Base-by-base conservation (phyloP, 2,329 filamentous ascomycete species). In the Beauveria scarabaeidicola region DNA sequence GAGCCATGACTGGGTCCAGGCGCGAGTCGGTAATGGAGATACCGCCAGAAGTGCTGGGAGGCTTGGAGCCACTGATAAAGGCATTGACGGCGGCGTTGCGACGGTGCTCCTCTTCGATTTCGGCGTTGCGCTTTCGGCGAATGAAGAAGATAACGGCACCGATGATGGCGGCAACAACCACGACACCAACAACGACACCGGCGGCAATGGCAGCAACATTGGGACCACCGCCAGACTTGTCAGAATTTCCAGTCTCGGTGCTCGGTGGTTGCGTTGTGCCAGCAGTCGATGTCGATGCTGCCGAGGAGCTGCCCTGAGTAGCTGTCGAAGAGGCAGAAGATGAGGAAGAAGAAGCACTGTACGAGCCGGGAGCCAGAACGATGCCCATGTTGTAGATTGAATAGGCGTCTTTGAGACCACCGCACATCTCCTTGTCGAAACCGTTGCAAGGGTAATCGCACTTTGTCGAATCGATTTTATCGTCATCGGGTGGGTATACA, bases 171-270 rank as follows among this genome's bases (percentile, higher is more conserved):
- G 78, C 82, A 5, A 91, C 68, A 1, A 76, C 89, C 2, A 96
- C 77, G 2, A 96, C 84, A 61, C 90, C 91, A 9, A 94, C 89
- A 2, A 97, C 92, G 1, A 91, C 89, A 62, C 93, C 93, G 10
- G 87, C 93, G 19, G 89, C 91, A 65, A 97, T 92, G 52, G 88
- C 91, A 43, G 85, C 89, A n/a, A 85, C 89, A 69, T 87, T 92
- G n/a, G 86, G 77, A 9, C 78, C 75, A 56, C 61, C 56, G 9
- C 62, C 27, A 2, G 57, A 38, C 36, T 59, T 59, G 9, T 59
- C 40, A 4, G 61, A 57, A 2, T 44, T 48, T 3, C n/a, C 6
- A 29, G 60, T 36, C 17, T 41, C n/a, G 3, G 58, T 25, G 10
- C 62, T 32, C 2, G 68, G 60, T 0, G 72, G 66, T 2, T 67